Percentiles rank a stretch among this genome's conserved stretches.
These are phyloP conservation scores for Carpinus viminea DNA, from an alignment of 306 rosid species.

Conservation along the genomic window DNA sequence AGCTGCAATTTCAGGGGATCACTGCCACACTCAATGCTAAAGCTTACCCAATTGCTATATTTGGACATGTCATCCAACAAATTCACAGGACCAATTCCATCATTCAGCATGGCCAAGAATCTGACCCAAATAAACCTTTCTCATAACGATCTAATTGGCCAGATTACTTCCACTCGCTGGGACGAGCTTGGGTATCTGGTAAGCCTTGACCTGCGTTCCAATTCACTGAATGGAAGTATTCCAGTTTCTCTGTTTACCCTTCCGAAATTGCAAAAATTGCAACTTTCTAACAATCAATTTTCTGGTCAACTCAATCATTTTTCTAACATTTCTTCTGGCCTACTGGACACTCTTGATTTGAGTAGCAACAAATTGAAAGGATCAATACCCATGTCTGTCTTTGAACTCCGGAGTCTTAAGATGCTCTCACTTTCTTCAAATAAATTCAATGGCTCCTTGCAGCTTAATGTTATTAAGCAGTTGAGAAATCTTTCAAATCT, in stretches of 20 bases:
- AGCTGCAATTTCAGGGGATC: constrained; percentile 30
- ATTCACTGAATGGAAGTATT: constrained; percentile 32
- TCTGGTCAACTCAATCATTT: no score
- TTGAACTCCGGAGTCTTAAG: no score
- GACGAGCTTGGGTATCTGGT: constrained; percentile 22
- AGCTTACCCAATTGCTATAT: constrained; percentile 31
- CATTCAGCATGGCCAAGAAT: constrained; percentile 29
- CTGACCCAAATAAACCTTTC: constrained; percentile 29
- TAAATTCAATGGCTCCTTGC: no score
- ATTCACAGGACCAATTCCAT: constrained; percentile 41
- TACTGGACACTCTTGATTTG: no score
- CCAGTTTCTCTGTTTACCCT: constrained; percentile 29
- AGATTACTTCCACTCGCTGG: constrained; percentile 11
- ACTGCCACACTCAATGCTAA: constrained; percentile 29
- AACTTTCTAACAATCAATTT: no score
- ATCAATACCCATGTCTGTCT: no score
- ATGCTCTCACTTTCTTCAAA: no score
- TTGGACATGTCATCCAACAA: constrained; percentile 36
- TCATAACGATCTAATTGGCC: constrained; percentile 21
- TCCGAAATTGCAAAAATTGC: no score
- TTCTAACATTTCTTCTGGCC: no score
- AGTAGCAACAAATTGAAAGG: no score
- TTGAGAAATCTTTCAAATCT: no score
- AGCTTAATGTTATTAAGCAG: no score
- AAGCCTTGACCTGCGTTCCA: constrained; percentile 10